A percentile compares a stretch with the other conserved stretches of the same genome.
These are phyloP conservation scores for Onygenales sp. DNA, from an alignment of 2,329 filamentous ascomycete genomes.

Conservation along the genomic window DNA sequence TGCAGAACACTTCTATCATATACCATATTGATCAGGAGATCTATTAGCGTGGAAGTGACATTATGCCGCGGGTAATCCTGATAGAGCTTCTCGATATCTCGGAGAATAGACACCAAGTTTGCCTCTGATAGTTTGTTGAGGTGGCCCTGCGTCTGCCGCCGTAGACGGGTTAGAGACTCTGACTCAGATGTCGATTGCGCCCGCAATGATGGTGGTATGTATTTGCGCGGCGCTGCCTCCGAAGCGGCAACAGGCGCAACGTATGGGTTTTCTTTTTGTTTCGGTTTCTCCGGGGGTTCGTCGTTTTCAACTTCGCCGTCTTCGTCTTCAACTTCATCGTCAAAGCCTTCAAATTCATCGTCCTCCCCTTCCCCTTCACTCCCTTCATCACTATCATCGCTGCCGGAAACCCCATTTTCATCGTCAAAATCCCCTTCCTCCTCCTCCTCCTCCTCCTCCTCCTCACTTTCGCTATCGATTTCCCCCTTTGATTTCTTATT, in stretches of 20 bases:
- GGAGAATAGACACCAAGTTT: slow-evolving; percentile 75
- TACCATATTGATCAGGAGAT: slow-evolving; percentile 68
- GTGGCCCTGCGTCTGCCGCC: slow-evolving; percentile 74
- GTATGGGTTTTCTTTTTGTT: slow-evolving; percentile 75
- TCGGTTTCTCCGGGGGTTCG: slow-evolving; percentile 11
- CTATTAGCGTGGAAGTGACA: slow-evolving; percentile 70
- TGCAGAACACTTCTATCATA: slow-evolving; percentile 68
- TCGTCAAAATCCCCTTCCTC: slow-evolving; percentile 19
- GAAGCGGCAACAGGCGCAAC: slow-evolving; percentile 52
- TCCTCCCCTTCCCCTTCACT: slow-evolving; percentile 25
- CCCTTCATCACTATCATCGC: slow-evolving; percentile 18
- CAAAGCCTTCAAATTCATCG: slow-evolving; percentile 25
- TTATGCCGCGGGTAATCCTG: slow-evolving; percentile 75
- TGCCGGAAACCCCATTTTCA: slow-evolving; percentile 15
- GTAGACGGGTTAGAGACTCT: slow-evolving; percentile 59
- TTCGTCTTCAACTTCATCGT: slow-evolving; percentile 29
- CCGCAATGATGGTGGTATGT: slow-evolving; percentile 78
- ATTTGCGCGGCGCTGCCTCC: slow-evolving; percentile 50
- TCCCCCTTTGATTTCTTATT: slow-evolving; percentile 23
- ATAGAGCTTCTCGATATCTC: slow-evolving; percentile 75
- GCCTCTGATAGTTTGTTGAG: slow-evolving; percentile 90
- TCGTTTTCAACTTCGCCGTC: slow-evolving; percentile 7
- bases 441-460: slow-evolving; percentile 16
- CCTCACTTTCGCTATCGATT: slow-evolving; percentile 23
- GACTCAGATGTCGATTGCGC: slow-evolving; percentile 53